Percentiles rank a stretch among this genome's conserved stretches.
Evolutionary conservation across 129 eudicot genomes (phyloP).

Genomic region (Sambucus nigra): DNA sequence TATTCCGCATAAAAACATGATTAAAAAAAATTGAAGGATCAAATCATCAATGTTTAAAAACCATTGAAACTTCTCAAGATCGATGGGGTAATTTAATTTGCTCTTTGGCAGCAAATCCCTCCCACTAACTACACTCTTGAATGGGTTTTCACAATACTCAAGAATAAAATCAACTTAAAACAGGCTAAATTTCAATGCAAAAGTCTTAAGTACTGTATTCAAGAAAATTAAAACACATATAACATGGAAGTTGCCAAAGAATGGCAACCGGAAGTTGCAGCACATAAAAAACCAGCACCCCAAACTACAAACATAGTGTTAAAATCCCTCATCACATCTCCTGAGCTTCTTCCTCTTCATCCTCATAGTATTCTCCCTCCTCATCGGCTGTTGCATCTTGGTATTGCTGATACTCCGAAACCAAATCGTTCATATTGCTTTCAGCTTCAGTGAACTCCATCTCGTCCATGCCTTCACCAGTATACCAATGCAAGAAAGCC

Average conservation of each 20-base stretch:
- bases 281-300: not conserved
- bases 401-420: conserved; percentile 49
- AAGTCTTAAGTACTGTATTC: not conserved
- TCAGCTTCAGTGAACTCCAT: conserved; percentile 57
- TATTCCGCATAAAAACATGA: too few relatives aligned
- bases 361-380: conserved; percentile 41
- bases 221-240: not conserved
- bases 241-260: conserved; percentile 9
- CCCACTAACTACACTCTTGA: too few relatives aligned
- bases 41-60: too few relatives aligned
- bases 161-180: not conserved
- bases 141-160: not conserved
- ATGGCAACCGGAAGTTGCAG: conserved; percentile 16
- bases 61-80: too few relatives aligned
- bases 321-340: too few relatives aligned
- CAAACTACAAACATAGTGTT: not conserved
- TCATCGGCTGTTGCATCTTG: conserved; percentile 56
- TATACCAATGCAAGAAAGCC: conserved; percentile 59
- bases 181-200: not conserved
- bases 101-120: too few relatives aligned
- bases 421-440: conserved; percentile 47
- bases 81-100: too few relatives aligned
- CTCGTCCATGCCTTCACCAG: conserved; percentile 56
- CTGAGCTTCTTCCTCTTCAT: conserved; percentile 27
- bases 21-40: too few relatives aligned